These are phyloP conservation scores for Phytophthora sp. DNA, from an alignment of 352 stramenopile species.

Conservation along the genomic window DNA sequence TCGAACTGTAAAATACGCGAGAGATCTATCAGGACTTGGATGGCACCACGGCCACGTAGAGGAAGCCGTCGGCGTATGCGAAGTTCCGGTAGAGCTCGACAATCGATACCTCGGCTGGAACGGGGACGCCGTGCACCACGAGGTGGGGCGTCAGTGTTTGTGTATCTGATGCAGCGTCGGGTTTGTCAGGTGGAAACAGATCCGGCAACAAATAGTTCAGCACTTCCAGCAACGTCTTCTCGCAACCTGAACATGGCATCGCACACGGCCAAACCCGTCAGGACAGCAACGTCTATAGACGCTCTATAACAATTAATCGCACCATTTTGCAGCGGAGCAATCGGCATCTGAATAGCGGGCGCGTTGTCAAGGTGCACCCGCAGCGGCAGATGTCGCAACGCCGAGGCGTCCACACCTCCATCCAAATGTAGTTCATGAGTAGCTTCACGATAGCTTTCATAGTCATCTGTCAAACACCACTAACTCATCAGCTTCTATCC, in stretches of 20 bases:
- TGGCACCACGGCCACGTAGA: constrained; percentile 66
- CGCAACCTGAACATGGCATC: constrained; percentile 29
- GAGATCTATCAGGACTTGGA: constrained; percentile 10
- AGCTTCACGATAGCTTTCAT: constrained; percentile 57
- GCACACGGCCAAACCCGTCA: not conserved
- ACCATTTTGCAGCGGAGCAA: constrained; percentile 57
- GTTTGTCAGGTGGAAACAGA: constrained; percentile 44
- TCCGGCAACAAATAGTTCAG: constrained; percentile 68
- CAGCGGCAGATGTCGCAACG: constrained; percentile 61
- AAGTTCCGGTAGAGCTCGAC: constrained; percentile 69
- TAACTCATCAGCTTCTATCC: not conserved
- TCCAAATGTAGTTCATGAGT: constrained; percentile 54
- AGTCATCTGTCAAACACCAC: constrained; percentile 45
- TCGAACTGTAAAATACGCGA: too few species aligned
- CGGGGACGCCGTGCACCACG: constrained; percentile 63
- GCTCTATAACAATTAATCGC: not conserved
- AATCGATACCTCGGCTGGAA: constrained; percentile 59
- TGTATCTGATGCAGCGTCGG: not conserved
- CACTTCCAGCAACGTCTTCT: constrained; percentile 58
- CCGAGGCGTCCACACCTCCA: constrained; percentile 39
- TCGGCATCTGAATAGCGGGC: constrained; percentile 75
- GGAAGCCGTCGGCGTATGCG: constrained; percentile 77
- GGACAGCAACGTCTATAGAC: not conserved
- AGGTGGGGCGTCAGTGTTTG: constrained; percentile 31
- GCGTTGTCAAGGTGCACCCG: constrained; percentile 65